phyloP scores from a whole-genome alignment of 202 grass and related monocot genomes.

The Zoysia matrella region DNA sequence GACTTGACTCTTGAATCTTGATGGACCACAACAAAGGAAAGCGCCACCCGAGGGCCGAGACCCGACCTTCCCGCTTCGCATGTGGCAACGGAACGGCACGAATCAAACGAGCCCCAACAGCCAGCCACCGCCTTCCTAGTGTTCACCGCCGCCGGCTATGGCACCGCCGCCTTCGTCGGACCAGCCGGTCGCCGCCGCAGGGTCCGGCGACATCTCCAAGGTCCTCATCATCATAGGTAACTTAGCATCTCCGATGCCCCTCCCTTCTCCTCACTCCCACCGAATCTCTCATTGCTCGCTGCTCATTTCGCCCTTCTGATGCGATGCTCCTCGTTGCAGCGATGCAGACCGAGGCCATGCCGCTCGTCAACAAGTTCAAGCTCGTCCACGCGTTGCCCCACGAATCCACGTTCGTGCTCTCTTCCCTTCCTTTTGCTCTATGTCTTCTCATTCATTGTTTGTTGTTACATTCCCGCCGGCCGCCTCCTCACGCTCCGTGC shows the following conservation, averaged over 20 bases:
- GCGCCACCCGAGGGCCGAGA: no score
- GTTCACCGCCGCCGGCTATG: no score
- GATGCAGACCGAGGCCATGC: constrained; percentile 87
- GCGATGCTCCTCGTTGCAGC: constrained; percentile 39
- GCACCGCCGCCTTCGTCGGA: no score
- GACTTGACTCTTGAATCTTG: no score
- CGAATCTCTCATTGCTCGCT: neutral
- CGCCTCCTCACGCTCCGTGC: neutral
- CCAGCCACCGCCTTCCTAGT: no score
- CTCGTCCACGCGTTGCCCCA: constrained; percentile 50
- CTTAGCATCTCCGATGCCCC: no score
- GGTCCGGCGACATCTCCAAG: constrained; percentile 52
- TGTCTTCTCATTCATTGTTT: neutral
- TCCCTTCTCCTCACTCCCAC: neutral
- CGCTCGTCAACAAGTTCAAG: constrained; percentile 69
- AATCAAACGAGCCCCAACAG: no score
- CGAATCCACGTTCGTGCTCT: constrained; percentile 55
- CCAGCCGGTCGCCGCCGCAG: neutral
- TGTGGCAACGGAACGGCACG: no score
- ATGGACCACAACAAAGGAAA: no score
- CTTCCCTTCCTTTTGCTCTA: neutral
- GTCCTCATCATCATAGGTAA: constrained; percentile 85
- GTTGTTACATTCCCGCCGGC: neutral
- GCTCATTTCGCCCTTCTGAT: neutral
- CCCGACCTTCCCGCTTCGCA: no score